Evolutionary conservation across 257 asterid genomes (phyloP).

Genomic region (Plectranthus barbatus): DNA sequence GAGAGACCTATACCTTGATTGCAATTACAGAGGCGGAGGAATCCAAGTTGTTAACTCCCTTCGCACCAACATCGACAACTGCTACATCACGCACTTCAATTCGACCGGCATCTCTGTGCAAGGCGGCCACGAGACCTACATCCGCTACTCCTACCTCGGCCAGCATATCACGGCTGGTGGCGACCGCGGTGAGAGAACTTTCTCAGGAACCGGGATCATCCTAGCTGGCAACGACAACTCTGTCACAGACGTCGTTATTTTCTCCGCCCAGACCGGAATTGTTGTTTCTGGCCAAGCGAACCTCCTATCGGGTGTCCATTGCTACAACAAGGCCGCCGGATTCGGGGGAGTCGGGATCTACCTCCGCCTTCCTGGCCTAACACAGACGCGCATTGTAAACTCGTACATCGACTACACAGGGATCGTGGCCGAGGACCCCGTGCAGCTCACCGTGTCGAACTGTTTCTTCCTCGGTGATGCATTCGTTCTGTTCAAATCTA

Average conservation of each 20-base stretch:
- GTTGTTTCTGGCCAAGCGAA: conserved; percentile 70
- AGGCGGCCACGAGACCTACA: conserved; percentile 81
- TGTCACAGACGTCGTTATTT: conserved; percentile 67
- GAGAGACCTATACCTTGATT: conserved; percentile 56
- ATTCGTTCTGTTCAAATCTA: conserved; percentile 40
- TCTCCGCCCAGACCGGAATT: conserved; percentile 70
- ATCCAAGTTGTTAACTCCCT: conserved; percentile 59
- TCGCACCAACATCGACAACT: conserved; percentile 67
- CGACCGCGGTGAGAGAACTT: conserved; percentile 42
- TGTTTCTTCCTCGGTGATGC: conserved; percentile 84
- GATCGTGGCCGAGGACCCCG: conserved; percentile 89
- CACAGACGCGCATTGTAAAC: conserved; percentile 70
- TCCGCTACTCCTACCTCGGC: conserved; percentile 64
- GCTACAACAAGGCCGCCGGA: conserved; percentile 87
- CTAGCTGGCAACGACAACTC: conserved; percentile 68
- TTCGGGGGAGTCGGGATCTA: conserved; percentile 87
- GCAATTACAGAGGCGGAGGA: conserved; percentile 71
- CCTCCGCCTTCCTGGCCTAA: conserved; percentile 46
- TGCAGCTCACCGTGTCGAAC: conserved; percentile 57
- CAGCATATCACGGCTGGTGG: conserved; percentile 82
- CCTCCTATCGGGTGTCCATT: conserved; percentile 60
- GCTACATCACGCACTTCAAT: conserved; percentile 64
- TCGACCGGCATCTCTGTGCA: conserved; percentile 57
- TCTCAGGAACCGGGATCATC: conserved; percentile 68
- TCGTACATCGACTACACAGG: conserved; percentile 78